A percentile compares a stretch with the other conserved stretches of the same genome.
These are phyloP conservation scores for Rachicladosporium sp. DNA, from an alignment of 2,329 filamentous ascomycete species.

Conservation along the genomic window DNA sequence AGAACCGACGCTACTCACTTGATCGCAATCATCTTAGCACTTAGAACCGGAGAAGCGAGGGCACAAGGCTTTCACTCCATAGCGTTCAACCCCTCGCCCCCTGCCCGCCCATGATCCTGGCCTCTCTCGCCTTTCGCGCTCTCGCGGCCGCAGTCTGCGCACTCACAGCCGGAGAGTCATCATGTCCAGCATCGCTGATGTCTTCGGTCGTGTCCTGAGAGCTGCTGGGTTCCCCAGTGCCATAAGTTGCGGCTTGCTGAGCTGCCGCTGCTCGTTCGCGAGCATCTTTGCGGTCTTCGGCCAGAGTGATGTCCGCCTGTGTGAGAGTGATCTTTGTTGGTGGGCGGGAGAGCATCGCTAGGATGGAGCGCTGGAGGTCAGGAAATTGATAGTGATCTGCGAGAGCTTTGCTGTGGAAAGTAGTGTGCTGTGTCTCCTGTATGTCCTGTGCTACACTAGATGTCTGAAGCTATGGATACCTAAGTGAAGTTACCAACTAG, in stretches of 20 bases:
- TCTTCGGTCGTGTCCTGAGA: slow-evolving; percentile 5
- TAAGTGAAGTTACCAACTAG: no score
- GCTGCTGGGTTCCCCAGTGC: not conserved
- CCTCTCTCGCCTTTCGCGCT: slow-evolving; percentile 2
- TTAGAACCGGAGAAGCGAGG: no score
- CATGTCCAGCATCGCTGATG: slow-evolving; percentile 1
- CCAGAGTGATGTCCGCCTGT: slow-evolving; percentile 22
- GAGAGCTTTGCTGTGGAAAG: no score
- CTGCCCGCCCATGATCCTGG: not conserved
- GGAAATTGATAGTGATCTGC: no score
- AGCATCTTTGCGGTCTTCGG: slow-evolving; percentile 20
- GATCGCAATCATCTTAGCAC: not conserved
- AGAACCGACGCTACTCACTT: not conserved
- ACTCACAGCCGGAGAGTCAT: slow-evolving; percentile 4
- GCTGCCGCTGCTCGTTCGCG: slow-evolving; percentile 13
- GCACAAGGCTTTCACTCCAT: not conserved
- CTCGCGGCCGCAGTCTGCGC: slow-evolving; percentile 1
- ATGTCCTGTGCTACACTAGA: no score
- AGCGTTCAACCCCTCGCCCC: not conserved
- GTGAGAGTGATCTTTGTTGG: slow-evolving; percentile 24
- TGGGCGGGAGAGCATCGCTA: slow-evolving; percentile 23
- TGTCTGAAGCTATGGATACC: no score
- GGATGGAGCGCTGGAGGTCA: not conserved
- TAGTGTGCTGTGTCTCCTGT: no score
- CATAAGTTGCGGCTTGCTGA: not conserved